Conservation (phyloP, 495 filamentous ascomycete genomes). For the Tuber borchii region DNA sequence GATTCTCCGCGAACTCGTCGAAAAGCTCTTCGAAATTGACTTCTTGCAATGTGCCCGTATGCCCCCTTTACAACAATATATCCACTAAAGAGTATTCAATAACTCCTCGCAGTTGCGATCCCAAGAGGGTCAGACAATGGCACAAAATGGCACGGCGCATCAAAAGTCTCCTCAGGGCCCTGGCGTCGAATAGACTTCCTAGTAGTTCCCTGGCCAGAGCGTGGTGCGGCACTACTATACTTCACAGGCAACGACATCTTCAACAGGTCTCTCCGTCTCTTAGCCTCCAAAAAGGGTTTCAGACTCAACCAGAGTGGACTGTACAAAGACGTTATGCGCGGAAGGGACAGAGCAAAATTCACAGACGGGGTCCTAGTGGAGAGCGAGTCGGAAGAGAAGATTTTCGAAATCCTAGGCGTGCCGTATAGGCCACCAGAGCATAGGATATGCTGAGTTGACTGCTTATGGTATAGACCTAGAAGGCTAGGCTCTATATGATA, state of each 20-base stretch:
- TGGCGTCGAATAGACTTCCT: conserved; percentile 59
- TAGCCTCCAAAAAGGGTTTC: conserved; percentile 80
- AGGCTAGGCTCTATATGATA: neutral
- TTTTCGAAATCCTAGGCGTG: conserved; percentile 80
- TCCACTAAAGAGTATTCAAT: neutral
- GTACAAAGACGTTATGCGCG: conserved; percentile 66
- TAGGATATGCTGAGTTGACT: conserved; percentile 58
- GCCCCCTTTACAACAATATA: conserved; percentile 17
- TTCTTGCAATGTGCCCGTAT: conserved; percentile 52
- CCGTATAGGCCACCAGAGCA: conserved; percentile 80
- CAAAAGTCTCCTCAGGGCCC: conserved; percentile 51
- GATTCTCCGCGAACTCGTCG: conserved; percentile 53
- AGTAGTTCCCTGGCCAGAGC: conserved; percentile 70
- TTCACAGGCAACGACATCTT: conserved; percentile 97
- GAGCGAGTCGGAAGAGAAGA: conserved; percentile 67
- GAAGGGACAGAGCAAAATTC: conserved; percentile 54
- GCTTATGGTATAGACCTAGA: neutral
- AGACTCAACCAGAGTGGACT: conserved; percentile 78
- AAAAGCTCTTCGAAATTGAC: conserved; percentile 51
- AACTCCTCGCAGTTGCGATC: conserved; percentile 4
- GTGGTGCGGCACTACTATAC: conserved; percentile 86
- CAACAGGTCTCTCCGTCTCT: conserved; percentile 76
- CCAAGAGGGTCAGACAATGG: conserved; percentile 46
- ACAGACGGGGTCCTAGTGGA: conserved; percentile 70
- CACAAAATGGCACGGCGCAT: conserved; percentile 88